These are phyloP conservation scores for Corchorus capsularis DNA, from an alignment of 345 rosid genomes.

Conservation along the genomic window DNA sequence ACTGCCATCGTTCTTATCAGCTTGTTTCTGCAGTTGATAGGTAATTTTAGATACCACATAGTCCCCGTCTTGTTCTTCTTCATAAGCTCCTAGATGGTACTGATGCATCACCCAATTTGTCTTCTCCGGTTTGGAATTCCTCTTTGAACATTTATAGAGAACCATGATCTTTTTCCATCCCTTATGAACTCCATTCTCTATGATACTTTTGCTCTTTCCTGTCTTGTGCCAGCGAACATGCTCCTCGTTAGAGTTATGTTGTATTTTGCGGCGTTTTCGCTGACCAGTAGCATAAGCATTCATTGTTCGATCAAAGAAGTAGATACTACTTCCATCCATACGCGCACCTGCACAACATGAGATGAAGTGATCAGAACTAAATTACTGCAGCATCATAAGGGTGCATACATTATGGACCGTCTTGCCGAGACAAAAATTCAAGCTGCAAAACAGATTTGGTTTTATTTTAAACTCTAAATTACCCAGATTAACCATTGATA, in stretches of 20 bases:
- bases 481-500: conserved; percentile 8
- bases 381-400: neutral
- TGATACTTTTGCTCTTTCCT: conserved; percentile 73
- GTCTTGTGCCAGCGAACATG: conserved; percentile 98
- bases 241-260: conserved; percentile 44
- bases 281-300: conserved; percentile 94
- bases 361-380: neutral
- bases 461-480: neutral
- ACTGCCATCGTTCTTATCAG: conserved; percentile 34
- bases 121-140: conserved; percentile 70
- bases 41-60: conserved; percentile 77
- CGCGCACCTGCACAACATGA: conserved; percentile 56
- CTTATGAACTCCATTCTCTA: conserved; percentile 56
- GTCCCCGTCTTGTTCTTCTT: conserved; percentile 68
- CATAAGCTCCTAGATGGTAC: conserved; percentile 79
- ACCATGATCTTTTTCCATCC: conserved; percentile 97
- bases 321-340: conserved; percentile 79
- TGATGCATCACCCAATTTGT: conserved; percentile 92
- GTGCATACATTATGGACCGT: neutral
- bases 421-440: conserved; percentile 16
- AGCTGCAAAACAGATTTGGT: neutral
- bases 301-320: conserved; percentile 73
- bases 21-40: conserved; percentile 60
- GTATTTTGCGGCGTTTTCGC: conserved; percentile 88
- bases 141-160: conserved; percentile 73